These are phyloP conservation scores for Pythium vanterpoolii DNA, from an alignment of 352 stramenopile species.

Conservation along the genomic window DNA sequence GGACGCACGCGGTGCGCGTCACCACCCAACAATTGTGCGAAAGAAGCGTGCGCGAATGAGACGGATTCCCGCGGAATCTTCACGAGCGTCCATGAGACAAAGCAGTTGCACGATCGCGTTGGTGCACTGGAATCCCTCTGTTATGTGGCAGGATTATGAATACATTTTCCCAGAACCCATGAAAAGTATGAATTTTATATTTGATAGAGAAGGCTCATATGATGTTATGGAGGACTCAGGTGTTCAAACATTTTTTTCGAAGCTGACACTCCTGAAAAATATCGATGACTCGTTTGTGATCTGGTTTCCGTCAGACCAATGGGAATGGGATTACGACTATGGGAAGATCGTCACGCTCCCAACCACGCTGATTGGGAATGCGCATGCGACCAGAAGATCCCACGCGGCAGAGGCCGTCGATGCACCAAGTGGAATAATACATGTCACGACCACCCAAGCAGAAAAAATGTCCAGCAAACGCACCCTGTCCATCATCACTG, in stretches of 20 bases:
- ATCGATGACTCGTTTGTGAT: too few relatives aligned
- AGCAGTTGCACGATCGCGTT: background rate
- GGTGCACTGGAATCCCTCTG: background rate
- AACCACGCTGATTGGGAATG: too few relatives aligned
- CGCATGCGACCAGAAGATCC: too few relatives aligned
- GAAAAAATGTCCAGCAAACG: too few relatives aligned
- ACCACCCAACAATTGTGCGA: background rate
- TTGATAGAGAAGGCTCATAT: background rate
- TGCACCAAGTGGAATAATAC: too few relatives aligned
- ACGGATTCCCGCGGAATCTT: background rate
- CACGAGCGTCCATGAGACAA: slow-evolving; percentile 5
- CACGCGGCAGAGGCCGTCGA: too few relatives aligned
- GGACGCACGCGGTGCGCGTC: slow-evolving; percentile 6
- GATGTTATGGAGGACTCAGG: slow-evolving; percentile 2
- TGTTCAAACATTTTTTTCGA: background rate
- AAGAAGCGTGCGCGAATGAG: slow-evolving; percentile 1
- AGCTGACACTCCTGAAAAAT: too few relatives aligned
- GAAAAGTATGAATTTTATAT: background rate
- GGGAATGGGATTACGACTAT: too few relatives aligned
- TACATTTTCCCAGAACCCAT: background rate
- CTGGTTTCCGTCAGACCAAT: too few relatives aligned
- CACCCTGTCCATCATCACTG: background rate
- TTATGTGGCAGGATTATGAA: background rate
- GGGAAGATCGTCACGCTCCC: too few relatives aligned
- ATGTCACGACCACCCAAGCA: background rate